Conservation (phyloP, 306 rosid species). For the Alnus rubra region DNA sequence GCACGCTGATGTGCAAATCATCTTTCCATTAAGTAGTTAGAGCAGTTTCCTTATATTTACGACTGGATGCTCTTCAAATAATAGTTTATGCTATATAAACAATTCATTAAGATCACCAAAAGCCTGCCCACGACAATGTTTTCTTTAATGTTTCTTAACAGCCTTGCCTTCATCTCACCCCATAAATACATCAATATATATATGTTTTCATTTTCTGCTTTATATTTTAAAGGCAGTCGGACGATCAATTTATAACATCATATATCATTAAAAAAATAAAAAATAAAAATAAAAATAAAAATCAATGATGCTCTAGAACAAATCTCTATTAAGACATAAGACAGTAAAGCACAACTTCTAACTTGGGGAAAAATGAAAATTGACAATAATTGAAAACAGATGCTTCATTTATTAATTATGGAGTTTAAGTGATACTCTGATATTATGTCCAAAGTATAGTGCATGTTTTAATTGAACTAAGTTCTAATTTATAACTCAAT, state of each 20-base stretch:
- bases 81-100: background rate
- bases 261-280: too few relatives aligned
- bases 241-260: too few relatives aligned
- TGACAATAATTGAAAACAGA: too few relatives aligned
- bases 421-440: background rate
- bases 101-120: background rate
- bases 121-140: background rate
- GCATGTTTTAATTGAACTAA: background rate
- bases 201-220: background rate
- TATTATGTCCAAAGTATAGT: background rate
- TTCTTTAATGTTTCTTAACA: background rate
- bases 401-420: background rate
- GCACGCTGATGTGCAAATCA: background rate
- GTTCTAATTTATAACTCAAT: background rate
- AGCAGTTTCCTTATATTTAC: background rate
- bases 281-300: too few relatives aligned
- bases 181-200: background rate
- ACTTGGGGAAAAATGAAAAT: too few relatives aligned
- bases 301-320: too few relatives aligned
- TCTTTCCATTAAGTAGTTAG: background rate
- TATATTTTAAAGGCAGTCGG: background rate
- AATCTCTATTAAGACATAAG: too few relatives aligned
- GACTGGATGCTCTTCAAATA: background rate
- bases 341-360: too few relatives aligned
- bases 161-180: background rate